Conservation (phyloP, 164 flowering plant species). For the grape (Vitis vinifera) region DNA sequence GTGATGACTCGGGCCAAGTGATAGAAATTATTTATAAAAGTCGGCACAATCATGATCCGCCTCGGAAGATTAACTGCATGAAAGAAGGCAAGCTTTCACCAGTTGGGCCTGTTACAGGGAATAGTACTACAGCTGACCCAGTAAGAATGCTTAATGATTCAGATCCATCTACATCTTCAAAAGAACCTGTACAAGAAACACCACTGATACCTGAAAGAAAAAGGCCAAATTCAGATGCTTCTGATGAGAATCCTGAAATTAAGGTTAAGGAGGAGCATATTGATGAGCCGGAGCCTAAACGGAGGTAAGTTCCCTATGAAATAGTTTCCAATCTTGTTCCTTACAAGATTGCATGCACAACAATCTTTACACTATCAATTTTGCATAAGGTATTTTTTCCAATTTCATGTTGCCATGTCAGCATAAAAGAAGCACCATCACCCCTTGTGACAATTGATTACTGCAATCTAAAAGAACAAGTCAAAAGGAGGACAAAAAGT, state of each 20-base stretch:
- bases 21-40: conserved; percentile 68
- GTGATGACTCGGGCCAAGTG: conserved; percentile 47
- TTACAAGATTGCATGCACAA: no score
- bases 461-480: no score
- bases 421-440: no score
- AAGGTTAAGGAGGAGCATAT: conserved; percentile 40
- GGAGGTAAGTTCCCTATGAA: conserved; percentile 44
- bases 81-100: conserved; percentile 38
- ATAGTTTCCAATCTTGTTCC: not conserved
- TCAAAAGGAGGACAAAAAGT: no score
- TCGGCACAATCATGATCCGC: conserved; percentile 82
- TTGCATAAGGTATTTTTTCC: no score
- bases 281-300: conserved; percentile 49
- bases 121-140: conserved; percentile 20
- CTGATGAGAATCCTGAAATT: conserved; percentile 22
- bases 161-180: conserved; percentile 38
- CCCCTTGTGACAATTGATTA: no score
- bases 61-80: conserved; percentile 41
- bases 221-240: conserved; percentile 23
- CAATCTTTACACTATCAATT: no score
- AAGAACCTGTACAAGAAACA: conserved; percentile 25
- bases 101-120: conserved; percentile 23
- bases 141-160: conserved; percentile 27
- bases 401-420: no score
- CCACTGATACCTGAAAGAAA: conserved; percentile 28